Percentiles rank a stretch among this genome's conserved stretches.
These are phyloP conservation scores for Dunaliella primolecta DNA, from an alignment of 139 green algal genomes.

Conservation along the genomic window DNA sequence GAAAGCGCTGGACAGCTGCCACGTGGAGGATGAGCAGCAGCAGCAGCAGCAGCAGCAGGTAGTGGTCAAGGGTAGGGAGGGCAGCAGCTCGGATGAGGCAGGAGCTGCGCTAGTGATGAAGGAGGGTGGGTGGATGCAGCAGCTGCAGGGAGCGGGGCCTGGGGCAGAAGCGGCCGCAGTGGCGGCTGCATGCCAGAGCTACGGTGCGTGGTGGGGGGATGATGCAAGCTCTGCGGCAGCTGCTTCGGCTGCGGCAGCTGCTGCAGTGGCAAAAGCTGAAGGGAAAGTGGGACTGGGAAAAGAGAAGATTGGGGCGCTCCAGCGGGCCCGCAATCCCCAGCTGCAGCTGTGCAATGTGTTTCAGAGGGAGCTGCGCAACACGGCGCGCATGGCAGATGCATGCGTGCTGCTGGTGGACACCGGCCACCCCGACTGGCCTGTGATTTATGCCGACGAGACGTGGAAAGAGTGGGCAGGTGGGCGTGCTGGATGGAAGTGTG, in stretches of 20 bases:
- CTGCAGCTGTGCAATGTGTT: background rate
- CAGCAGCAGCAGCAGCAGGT: too few relatives aligned
- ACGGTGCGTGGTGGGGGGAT: background rate
- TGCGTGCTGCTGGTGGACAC: constrained; percentile 35
- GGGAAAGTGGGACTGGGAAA: background rate
- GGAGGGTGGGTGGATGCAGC: background rate
- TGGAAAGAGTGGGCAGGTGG: constrained; percentile 20
- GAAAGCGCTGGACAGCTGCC: too few relatives aligned
- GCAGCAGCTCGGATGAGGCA: too few relatives aligned
- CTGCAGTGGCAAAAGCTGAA: too few relatives aligned
- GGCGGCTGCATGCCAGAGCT: background rate
- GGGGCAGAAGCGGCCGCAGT: background rate
- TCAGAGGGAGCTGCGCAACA: constrained; percentile 15
- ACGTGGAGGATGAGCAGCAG: too few relatives aligned
- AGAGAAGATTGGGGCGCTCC: background rate
- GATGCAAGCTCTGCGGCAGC: background rate
- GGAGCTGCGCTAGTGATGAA: too few relatives aligned
- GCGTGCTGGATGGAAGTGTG: too few relatives aligned
- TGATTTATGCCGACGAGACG: constrained; percentile 11
- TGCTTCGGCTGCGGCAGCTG: background rate
- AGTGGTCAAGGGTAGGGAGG: too few relatives aligned
- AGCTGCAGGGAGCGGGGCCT: background rate
- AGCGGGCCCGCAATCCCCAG: background rate
- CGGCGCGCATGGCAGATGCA: background rate
- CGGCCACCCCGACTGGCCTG: background rate